phyloP scores from a whole-genome alignment of 2,329 filamentous ascomycete species.

The Elsinoe ampelina region DNA sequence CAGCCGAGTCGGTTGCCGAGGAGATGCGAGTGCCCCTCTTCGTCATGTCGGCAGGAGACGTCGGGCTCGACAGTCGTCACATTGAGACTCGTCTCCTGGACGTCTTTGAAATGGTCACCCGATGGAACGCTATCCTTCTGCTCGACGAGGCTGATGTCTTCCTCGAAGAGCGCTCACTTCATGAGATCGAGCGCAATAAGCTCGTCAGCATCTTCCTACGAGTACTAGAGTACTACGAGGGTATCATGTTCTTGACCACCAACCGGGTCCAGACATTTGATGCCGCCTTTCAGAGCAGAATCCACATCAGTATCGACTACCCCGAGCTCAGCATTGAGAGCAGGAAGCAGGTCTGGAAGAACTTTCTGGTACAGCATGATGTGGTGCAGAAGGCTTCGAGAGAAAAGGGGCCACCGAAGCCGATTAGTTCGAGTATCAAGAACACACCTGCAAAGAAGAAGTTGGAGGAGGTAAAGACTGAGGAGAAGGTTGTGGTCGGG shows the following conservation, averaged over 20 bases:
- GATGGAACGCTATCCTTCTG: slow-evolving; percentile 45
- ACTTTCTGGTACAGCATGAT: slow-evolving; percentile 32
- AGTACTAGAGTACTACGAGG: slow-evolving; percentile 31
- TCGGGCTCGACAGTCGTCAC: slow-evolving; percentile 34
- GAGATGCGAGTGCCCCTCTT: slow-evolving; percentile 43
- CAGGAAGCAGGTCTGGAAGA: slow-evolving; percentile 35
- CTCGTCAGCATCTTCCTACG: slow-evolving; percentile 36
- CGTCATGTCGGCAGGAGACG: slow-evolving; percentile 41
- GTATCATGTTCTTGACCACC: slow-evolving; percentile 38
- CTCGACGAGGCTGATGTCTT: slow-evolving; percentile 44
- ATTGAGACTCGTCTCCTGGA: slow-evolving; percentile 39
- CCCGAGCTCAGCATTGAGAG: slow-evolving; percentile 30
- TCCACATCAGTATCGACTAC: slow-evolving; percentile 37
- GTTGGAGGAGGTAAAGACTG: neutral
- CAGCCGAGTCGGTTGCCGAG: slow-evolving; percentile 43
- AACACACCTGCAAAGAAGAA: neutral
- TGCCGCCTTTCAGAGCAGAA: slow-evolving; percentile 38
- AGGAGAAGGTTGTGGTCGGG: neutral
- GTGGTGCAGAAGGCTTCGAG: slow-evolving; percentile 20
- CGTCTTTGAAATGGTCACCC: slow-evolving; percentile 40
- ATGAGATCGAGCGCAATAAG: slow-evolving; percentile 38
- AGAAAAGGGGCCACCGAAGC: slow-evolving; percentile 17
- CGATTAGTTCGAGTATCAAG: slow-evolving; percentile 19
- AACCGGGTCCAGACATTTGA: slow-evolving; percentile 39
- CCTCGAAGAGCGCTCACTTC: slow-evolving; percentile 30